Evolutionary conservation across 2,329 filamentous ascomycete genomes (phyloP).

Genomic region (Colletotrichum cordylinicola): DNA sequence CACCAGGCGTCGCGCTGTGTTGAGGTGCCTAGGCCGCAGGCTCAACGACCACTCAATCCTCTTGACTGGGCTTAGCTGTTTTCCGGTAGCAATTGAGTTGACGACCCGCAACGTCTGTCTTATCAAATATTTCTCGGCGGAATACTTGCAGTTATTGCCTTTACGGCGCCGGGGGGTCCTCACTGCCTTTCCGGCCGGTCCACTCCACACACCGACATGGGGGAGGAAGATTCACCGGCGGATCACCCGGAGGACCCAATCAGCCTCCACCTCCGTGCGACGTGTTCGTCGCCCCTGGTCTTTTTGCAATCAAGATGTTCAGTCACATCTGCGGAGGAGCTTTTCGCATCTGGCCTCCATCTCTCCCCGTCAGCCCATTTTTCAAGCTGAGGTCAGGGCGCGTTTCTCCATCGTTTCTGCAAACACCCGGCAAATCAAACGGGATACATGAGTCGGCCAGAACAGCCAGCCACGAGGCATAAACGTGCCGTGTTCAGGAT

Average conservation of each 20-base stretch:
- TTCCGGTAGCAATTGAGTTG: neutral
- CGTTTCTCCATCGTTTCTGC: constrained; percentile 5
- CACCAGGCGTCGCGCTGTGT: neutral
- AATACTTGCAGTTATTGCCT: neutral
- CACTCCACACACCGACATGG: neutral
- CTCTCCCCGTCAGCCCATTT: constrained; percentile 9
- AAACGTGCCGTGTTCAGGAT: neutral
- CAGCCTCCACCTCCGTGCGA: neutral
- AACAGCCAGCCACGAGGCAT: neutral
- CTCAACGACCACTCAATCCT: neutral
- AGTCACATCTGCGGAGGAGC: neutral
- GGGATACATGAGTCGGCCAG: neutral
- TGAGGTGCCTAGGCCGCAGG: neutral
- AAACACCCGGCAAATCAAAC: neutral
- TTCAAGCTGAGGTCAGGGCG: constrained; percentile 19
- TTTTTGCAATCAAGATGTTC: neutral
- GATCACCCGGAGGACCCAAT: neutral
- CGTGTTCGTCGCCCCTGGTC: neutral
- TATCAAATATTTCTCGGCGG: neutral
- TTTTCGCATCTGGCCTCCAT: neutral
- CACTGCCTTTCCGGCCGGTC: neutral
- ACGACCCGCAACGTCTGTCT: neutral
- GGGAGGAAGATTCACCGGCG: neutral
- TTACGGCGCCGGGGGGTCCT: neutral
- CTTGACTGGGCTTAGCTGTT: neutral